Conservation (phyloP, 306 rosid species). For the Trifolium repens region DNA sequence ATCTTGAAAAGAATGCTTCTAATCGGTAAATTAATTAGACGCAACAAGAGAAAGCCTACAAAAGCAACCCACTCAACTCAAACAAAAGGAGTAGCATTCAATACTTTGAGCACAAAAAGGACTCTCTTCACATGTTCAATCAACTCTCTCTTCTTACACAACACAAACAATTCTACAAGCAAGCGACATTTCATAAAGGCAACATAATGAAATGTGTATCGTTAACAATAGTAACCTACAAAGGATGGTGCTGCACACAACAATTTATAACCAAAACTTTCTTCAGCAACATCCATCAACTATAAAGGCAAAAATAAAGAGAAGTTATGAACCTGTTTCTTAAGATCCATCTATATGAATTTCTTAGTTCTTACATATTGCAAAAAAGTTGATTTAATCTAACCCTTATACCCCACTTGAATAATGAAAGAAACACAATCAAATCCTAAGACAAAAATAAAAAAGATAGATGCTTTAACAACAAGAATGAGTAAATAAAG, state of each 20-base stretch:
- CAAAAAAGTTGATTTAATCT: not conserved
- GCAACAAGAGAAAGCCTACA: constrained; percentile 5
- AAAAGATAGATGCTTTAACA: not conserved
- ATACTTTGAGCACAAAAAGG: not conserved
- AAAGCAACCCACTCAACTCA: not conserved
- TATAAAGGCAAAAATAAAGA: constrained; percentile 21
- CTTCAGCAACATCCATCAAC: not conserved
- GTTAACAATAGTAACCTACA: not conserved
- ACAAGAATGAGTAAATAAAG: not conserved
- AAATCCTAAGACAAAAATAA: constrained; percentile 17
- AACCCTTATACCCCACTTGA: not conserved
- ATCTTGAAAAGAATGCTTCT: constrained; percentile 8
- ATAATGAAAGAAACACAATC: not conserved
- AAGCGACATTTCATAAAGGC: not conserved
- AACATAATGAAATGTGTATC: constrained; percentile 11
- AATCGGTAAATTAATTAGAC: not conserved
- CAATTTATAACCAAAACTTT: not conserved
- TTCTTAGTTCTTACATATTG: not conserved
- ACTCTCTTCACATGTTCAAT: constrained; percentile 16
- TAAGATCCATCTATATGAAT: constrained; percentile 21
- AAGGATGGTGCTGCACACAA: not conserved
- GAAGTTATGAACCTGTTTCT: not conserved
- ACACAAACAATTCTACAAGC: constrained; percentile 23
- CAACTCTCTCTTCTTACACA: not conserved
- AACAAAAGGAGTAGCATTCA: not conserved